These are phyloP conservation scores for Lichina pygmaea DNA, from an alignment of 495 filamentous ascomycete species.

Conservation along the genomic window DNA sequence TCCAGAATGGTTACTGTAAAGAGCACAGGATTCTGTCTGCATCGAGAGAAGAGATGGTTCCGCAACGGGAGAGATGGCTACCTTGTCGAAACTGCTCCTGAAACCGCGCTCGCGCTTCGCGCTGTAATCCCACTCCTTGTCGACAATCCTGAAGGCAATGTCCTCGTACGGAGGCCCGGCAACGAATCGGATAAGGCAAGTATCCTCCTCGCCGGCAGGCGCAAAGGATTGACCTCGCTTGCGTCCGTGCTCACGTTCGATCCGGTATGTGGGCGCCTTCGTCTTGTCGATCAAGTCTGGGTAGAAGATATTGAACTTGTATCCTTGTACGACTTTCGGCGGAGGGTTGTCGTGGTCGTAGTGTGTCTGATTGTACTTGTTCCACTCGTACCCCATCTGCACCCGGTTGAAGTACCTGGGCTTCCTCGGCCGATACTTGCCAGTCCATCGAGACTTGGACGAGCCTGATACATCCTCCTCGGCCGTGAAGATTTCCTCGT, in stretches of 20 bases:
- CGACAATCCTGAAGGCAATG: constrained; percentile 90
- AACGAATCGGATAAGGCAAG: constrained; percentile 86
- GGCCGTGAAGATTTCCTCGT: constrained; percentile 85
- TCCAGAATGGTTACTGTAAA: background rate
- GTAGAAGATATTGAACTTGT: constrained; percentile 99
- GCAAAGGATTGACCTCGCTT: constrained; percentile 79
- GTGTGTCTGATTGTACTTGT: constrained; percentile 99
- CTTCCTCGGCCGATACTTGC: constrained; percentile 77
- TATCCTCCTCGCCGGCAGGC: constrained; percentile 91
- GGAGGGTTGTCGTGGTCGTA: constrained; percentile 98
- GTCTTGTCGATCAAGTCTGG: constrained; percentile 92
- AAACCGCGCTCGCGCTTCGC: constrained; percentile 89
- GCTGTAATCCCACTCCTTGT: constrained; percentile 98
- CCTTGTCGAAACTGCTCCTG: constrained; percentile 93
- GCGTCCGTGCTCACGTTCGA: constrained; percentile 74
- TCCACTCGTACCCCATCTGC: constrained; percentile 99
- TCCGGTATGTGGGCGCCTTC: constrained; percentile 82
- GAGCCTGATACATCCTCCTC: constrained; percentile 54
- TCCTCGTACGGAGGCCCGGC: constrained; percentile 93
- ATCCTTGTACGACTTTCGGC: constrained; percentile 93
- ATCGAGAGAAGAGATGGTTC: too few relatives aligned
- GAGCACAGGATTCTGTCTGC: background rate
- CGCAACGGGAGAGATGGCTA: constrained; percentile 16
- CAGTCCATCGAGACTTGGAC: constrained; percentile 53
- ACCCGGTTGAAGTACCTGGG: constrained; percentile 95